Evolutionary conservation across 2,329 filamentous ascomycete species (phyloP), one percentile per base, ranked within the genome.

Genomic region (Parastagonospora nodorum): DNA sequence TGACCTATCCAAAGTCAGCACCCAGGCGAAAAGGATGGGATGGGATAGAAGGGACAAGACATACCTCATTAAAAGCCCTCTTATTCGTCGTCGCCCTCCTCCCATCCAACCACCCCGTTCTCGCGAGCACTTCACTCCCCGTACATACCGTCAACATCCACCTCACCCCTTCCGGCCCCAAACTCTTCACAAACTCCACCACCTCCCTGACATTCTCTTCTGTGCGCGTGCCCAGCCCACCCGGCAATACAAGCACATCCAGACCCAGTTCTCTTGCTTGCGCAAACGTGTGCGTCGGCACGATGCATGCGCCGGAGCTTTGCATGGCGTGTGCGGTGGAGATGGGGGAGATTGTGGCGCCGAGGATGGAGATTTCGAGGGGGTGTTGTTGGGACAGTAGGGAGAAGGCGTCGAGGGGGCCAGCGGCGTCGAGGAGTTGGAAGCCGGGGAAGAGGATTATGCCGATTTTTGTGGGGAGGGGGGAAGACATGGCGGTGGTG

Each of bases 11-110:
- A 3, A 2, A 5, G 33, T 57, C 16, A 55, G 51, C 16, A 28
- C 11, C 37, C 1, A 14, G 19, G 19, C 5, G 19, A n/a, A n/a
- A n/a, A n/a, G n/a, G n/a, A 24, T 24, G 19, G 32, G 29, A 19
- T 16, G 8, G 8, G 16, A 12, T 48, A n/a, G 10, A 14, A 24
- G 1, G 14, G 16, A 31, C 10, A 28, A 39, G 33, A 48, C 39
- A 1, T 11, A 61, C 62, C 15, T 61, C 61, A 24, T 71, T 68
- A 77, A 82, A 89, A 0, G 78, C 77, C 6, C 69, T 69, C 71
- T 89, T 90, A 66, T 89, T 90, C 12, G 84, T 87, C 3, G 88
- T 90, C 4, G 85, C 88, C 12, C 77, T 73, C 53, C 74, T 76
- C 0, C 84, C 82, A 52, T 88, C 79, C 28, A 90, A 67, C 2